Evolutionary conservation across 1,284 basidiomycete genomes (phyloP).

Genomic region (Leccinum fallax): DNA sequence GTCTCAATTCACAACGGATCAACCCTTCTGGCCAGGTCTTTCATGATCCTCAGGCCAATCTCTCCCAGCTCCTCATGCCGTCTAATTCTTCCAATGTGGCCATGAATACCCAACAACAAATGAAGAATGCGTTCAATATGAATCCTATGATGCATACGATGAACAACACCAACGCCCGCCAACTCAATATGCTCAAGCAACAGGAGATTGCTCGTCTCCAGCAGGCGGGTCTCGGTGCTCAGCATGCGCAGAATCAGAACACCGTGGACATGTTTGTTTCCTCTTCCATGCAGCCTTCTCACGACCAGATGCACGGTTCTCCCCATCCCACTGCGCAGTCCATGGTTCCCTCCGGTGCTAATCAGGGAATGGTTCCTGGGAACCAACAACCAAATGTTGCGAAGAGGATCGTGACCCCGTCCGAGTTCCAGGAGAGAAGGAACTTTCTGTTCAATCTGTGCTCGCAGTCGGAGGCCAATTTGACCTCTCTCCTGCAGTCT

Average conservation of each 20-base stretch:
- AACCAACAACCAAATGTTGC: slow-evolving; percentile 20
- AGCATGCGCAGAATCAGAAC: slow-evolving; percentile 38
- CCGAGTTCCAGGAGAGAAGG: slow-evolving; percentile 32
- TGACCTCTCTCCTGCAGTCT: slow-evolving; percentile 17
- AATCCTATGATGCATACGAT: slow-evolving; percentile 44
- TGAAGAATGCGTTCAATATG: slow-evolving; percentile 34
- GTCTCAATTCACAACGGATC: slow-evolving; percentile 35
- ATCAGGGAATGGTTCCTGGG: slow-evolving; percentile 28
- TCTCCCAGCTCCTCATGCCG: slow-evolving; percentile 42
- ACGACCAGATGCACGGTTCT: slow-evolving; percentile 50
- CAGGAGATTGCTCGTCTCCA: slow-evolving; percentile 44
- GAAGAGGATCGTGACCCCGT: slow-evolving; percentile 23
- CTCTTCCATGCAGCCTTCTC: slow-evolving; percentile 40
- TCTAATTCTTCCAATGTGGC: slow-evolving; percentile 41
- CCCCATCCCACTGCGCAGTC: slow-evolving; percentile 42
- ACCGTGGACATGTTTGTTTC: slow-evolving; percentile 47
- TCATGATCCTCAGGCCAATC: slow-evolving; percentile 45
- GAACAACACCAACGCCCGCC: slow-evolving; percentile 40
- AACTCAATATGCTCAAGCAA: slow-evolving; percentile 52
- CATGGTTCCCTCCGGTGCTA: slow-evolving; percentile 19
- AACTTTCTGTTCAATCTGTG: slow-evolving; percentile 19
- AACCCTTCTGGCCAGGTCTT: slow-evolving; percentile 38
- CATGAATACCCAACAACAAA: slow-evolving; percentile 36
- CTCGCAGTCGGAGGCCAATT: slow-evolving; percentile 18
- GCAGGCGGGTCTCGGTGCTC: slow-evolving; percentile 30